Base-by-base conservation (phyloP, 1,139 yeast genomes). In the Debaryomyces coudertii region DNA sequence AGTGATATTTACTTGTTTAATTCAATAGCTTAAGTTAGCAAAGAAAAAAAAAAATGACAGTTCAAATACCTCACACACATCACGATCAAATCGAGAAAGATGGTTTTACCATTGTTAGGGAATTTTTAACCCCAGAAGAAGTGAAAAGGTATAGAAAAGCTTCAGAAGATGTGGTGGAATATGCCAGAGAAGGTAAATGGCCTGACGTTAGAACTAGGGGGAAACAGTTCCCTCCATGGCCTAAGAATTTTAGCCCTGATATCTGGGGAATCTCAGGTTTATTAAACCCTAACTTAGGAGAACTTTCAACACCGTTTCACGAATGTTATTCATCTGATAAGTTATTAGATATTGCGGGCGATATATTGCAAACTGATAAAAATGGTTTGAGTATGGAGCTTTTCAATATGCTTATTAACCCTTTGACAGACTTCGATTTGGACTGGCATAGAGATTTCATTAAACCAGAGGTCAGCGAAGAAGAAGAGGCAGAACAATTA, bases 211-310 rank as follows among this genome's bases (percentile, higher is more conserved):
- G 84, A 55, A 77, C 82, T 4, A 61, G 77, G 43, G 82, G 82
- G 5, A 79, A 79, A 52, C 83, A 79, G 56, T 79, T 79, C 54
- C 83, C 84, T 4, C 83, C 84, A 18, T 79, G 84, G 83, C 83
- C 83, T 11, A 65, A 67, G 51, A 76, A 77, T 52, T 77, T 73
- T 53, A 71, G 73, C 48, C 82, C 83, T 2, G 83, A 79, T 50
- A 79, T 79, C 49, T 79, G 84, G 84, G 84, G 84, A 1, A 65
- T 79, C 12, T 63, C 77, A 9, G 81, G 81, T 1, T 64, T 79
- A 44, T 64, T 79, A 57, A 76, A 79, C 52, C 84, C 84, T 0
- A 77, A 73, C 43, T 62, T 78, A 51, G 69, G 69, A 2, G 73
- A 69, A 3, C 58, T 70, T 45, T 61, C 74, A 2, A 23, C 33